Percentiles rank a stretch among this genome's conserved stretches.
phyloP scores from a whole-genome alignment of 2,329 filamentous ascomycete species.

The Epichloe typhina region DNA sequence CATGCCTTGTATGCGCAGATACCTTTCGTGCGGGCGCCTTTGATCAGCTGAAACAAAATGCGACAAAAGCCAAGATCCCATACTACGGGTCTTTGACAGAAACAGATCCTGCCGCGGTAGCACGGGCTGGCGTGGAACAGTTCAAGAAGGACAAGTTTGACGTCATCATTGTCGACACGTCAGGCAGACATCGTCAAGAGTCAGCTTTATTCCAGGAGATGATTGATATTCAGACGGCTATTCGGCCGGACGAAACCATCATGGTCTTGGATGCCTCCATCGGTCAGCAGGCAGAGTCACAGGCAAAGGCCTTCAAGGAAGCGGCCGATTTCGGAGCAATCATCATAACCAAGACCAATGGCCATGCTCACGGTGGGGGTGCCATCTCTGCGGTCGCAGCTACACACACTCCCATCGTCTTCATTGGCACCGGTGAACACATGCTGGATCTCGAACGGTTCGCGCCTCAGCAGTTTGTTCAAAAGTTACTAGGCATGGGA shows the following conservation, averaged over 20 bases:
- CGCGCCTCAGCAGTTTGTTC: constrained; percentile 82
- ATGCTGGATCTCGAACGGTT: constrained; percentile 92
- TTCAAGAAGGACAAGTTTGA: constrained; percentile 99
- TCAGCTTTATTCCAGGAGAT: constrained; percentile 93
- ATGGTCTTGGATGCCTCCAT: constrained; percentile 97
- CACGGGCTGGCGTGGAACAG: constrained; percentile 90
- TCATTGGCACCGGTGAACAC: constrained; percentile 95
- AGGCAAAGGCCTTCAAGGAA: constrained; percentile 94
- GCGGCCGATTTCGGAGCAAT: constrained; percentile 95
- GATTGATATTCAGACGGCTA: constrained; percentile 86
- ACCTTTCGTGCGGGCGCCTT: constrained; percentile 98
- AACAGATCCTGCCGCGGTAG: constrained; percentile 87
- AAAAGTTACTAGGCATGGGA: constrained; percentile 91
- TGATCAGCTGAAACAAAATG: constrained; percentile 97
- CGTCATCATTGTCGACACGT: constrained; percentile 97
- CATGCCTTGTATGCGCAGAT: constrained; percentile 91
- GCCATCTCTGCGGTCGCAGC: constrained; percentile 95
- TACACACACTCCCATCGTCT: constrained; percentile 92
- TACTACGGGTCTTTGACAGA: constrained; percentile 96
- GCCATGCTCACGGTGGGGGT: constrained; percentile 87
- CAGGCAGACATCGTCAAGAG: constrained; percentile 88
- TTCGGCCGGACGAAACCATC: constrained; percentile 90
- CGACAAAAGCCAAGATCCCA: constrained; percentile 95
- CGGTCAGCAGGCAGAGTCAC: constrained; percentile 87
- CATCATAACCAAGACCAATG: constrained; percentile 97